phyloP scores from a whole-genome alignment of 495 filamentous ascomycete species.

The Xylaria telfairii region DNA sequence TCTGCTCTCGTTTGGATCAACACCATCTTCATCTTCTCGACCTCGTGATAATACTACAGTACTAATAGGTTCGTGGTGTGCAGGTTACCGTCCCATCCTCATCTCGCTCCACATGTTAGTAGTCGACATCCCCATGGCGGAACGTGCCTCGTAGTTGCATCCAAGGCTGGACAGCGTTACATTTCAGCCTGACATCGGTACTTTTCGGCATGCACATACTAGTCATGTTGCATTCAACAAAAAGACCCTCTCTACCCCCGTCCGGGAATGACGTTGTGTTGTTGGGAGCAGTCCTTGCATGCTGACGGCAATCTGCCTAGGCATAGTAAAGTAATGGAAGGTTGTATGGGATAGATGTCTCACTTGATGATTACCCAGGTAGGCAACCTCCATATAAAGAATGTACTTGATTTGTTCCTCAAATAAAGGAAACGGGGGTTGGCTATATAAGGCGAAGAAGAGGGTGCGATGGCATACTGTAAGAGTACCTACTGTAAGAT shows the following conservation, averaged over 20 bases:
- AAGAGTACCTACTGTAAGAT: too few species aligned
- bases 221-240: constrained; percentile 23
- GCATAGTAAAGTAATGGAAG: background rate
- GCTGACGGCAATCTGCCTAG: constrained; percentile 3
- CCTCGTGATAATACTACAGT: background rate
- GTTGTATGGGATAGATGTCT: background rate
- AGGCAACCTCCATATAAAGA: background rate
- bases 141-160: constrained; percentile 15
- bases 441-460: too few species aligned
- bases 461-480: too few species aligned
- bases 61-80: too few species aligned
- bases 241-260: constrained; percentile 9
- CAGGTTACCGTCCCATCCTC: constrained; percentile 7
- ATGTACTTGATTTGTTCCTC: too few species aligned
- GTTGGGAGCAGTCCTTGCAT: constrained; percentile 2
- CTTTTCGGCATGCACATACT: constrained; percentile 7
- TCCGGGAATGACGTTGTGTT: constrained; percentile 12
- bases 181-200: constrained; percentile 19
- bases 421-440: too few species aligned
- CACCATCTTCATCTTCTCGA: background rate
- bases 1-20: constrained; percentile 6
- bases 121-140: constrained; percentile 12
- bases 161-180: constrained; percentile 17
- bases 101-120: constrained; percentile 5
- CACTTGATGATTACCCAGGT: too few species aligned